These are phyloP conservation scores for Crotalaria pallida DNA, from an alignment of 306 rosid species.

Conservation along the genomic window DNA sequence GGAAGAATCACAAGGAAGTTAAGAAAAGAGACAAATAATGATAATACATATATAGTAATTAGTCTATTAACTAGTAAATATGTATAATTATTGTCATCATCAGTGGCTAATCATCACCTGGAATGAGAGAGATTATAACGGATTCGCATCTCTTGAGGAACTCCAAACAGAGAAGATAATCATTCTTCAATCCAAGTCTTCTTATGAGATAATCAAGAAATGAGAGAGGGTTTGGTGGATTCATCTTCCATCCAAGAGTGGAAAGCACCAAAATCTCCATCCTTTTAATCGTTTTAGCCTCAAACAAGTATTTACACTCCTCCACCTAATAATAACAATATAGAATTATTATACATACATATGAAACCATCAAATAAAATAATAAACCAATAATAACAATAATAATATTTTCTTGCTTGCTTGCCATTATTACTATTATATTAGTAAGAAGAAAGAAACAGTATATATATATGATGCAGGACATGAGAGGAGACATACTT, in stretches of 20 bases:
- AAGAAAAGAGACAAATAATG: not conserved
- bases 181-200: conserved; percentile 63
- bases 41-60: not conserved
- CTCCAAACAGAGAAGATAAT: conserved; percentile 52
- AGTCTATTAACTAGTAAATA: no score
- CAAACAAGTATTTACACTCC: conserved; percentile 52
- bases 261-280: conserved; percentile 94
- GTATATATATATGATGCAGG: no score
- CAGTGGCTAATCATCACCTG: conserved; percentile 33
- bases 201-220: conserved; percentile 65
- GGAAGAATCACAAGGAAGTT: not conserved
- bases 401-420: no score
- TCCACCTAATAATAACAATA: conserved; percentile 44
- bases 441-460: no score
- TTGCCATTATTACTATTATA: no score
- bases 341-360: no score
- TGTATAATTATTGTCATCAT: not conserved
- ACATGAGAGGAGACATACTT: conserved; percentile 36
- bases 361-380: not conserved
- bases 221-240: conserved; percentile 70
- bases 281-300: conserved; percentile 65
- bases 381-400: no score
- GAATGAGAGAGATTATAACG: conserved; percentile 46
- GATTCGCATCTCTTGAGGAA: conserved; percentile 52
- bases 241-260: conserved; percentile 88